phyloP scores from a whole-genome alignment of 2,329 filamentous ascomycete genomes.

The Clonostachys rosea region DNA sequence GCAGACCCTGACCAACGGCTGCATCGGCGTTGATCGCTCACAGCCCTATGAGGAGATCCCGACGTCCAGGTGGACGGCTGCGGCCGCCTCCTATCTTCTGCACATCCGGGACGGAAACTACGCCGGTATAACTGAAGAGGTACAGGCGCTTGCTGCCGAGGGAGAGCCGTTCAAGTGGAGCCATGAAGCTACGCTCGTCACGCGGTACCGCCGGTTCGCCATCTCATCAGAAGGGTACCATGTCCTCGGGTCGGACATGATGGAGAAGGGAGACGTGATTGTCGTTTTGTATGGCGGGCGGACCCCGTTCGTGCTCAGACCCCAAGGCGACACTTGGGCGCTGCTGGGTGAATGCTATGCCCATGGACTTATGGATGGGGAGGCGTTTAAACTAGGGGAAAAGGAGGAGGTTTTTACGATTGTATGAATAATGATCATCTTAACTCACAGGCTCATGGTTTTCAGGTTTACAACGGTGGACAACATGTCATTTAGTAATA shows the following conservation, averaged over 20 bases:
- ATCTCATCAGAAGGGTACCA: conserved; percentile 21
- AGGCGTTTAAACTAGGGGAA: conserved; percentile 13
- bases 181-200: conserved; percentile 24
- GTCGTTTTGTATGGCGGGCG: conserved; percentile 23
- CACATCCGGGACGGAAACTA: conserved; percentile 7
- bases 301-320: conserved; percentile 20
- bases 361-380: conserved; percentile 28
- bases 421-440: conserved; percentile 4
- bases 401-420: conserved; percentile 21
- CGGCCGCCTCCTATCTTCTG: conserved; percentile 23
- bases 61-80: conserved; percentile 17
- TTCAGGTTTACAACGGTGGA: too few species aligned
- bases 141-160: conserved; percentile 14
- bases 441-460: too few species aligned
- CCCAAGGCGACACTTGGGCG: conserved; percentile 10
- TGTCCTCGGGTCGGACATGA: conserved; percentile 22
- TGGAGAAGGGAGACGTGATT: conserved; percentile 20
- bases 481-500: too few species aligned
- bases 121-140: conserved; percentile 8
- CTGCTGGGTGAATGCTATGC: conserved; percentile 29
- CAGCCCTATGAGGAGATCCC: conserved; percentile 15
- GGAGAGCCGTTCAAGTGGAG: conserved; percentile 26
- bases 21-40: conserved; percentile 17
- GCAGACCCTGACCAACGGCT: conserved; percentile 26
- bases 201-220: conserved; percentile 23